Conservation (phyloP, 306 rosid genomes). For the Clitoria ternatea region DNA sequence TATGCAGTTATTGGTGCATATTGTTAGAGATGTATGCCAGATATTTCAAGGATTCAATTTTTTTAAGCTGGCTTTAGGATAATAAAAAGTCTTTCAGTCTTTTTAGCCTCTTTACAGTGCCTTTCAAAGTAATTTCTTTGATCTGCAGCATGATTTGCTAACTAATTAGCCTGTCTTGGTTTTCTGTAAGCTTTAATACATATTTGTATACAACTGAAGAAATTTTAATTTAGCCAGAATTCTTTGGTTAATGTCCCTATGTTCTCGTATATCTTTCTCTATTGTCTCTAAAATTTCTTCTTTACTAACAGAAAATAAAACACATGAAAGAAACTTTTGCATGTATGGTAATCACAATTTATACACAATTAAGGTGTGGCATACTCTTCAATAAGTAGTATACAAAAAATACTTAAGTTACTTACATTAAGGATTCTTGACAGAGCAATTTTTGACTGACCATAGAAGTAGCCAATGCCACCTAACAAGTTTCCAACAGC, state of each 20-base stretch:
- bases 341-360: constrained; percentile 7
- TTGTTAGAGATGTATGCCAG: not conserved
- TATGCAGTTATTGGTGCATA: not conserved
- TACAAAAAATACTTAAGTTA: constrained; percentile 13
- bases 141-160: not conserved
- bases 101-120: not conserved
- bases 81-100: not conserved
- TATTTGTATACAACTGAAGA: constrained; percentile 1
- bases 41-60: not conserved
- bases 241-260: not conserved
- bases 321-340: not conserved
- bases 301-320: constrained; percentile 4
- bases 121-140: not conserved
- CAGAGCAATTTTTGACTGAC: constrained; percentile 76
- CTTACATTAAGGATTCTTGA: constrained; percentile 56
- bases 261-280: not conserved
- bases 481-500: constrained; percentile 87
- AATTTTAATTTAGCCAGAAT: not conserved
- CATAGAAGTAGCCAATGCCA: constrained; percentile 95
- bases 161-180: constrained; percentile 1
- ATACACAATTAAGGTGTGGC: not conserved
- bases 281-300: not conserved
- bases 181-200: not conserved
- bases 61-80: not conserved
- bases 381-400: constrained; percentile 12